A percentile compares a stretch with the other conserved stretches of the same genome.
Conservation (phyloP, 2,329 filamentous ascomycete species). For the Neopestalotiopsis clavispora region DNA sequence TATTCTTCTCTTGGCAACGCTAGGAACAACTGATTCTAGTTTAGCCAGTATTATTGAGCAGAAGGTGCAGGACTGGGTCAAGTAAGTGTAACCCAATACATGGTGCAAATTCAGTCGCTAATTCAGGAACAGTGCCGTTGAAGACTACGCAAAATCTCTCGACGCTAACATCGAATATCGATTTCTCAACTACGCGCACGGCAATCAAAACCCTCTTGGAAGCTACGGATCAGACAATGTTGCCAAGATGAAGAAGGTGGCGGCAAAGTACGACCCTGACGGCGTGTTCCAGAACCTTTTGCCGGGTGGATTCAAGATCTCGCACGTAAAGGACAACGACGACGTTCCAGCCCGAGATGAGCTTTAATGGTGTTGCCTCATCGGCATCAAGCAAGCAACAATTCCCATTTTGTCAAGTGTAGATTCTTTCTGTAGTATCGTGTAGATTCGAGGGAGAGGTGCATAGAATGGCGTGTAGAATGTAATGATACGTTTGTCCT, state of each 20-base stretch:
- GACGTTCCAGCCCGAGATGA: neutral
- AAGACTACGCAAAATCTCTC: conserved; percentile 7
- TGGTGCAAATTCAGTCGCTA: neutral
- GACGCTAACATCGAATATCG: conserved; percentile 3
- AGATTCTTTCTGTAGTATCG: too few species aligned
- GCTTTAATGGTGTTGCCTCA: neutral
- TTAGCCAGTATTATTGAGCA: neutral
- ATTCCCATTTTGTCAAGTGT: too few species aligned
- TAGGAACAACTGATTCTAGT: neutral
- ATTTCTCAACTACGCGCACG: conserved; percentile 11
- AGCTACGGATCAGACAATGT: conserved; percentile 13
- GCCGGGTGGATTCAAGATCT: conserved; percentile 7
- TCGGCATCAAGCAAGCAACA: neutral
- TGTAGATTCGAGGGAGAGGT: too few species aligned
- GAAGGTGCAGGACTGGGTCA: neutral
- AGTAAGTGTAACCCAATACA: neutral
- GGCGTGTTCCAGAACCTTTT: neutral
- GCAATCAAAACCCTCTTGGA: conserved; percentile 3
- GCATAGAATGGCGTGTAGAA: too few species aligned
- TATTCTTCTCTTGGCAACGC: neutral
- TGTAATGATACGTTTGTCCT: too few species aligned
- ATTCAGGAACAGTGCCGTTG: neutral
- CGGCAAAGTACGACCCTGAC: conserved; percentile 9
- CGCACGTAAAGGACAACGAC: neutral
- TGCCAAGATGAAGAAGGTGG: conserved; percentile 7